Base-by-base conservation (phyloP, 2,329 filamentous ascomycete species). In the Pestalotiopsis sp. region DNA sequence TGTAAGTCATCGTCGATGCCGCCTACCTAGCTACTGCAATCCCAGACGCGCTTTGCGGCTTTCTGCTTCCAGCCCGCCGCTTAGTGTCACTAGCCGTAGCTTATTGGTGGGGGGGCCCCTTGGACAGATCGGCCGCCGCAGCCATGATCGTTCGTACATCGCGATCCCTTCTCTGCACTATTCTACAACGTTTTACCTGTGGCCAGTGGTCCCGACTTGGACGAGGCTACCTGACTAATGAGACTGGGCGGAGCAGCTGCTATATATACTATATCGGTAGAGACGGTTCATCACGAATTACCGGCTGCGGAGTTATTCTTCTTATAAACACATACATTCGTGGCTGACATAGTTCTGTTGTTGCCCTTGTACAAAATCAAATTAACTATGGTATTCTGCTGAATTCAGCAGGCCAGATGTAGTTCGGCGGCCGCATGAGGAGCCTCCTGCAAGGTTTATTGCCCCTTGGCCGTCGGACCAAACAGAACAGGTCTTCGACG, bases 341-440 rank as follows among this genome's bases (percentile, higher is more conserved):
- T 52, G 17, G 41, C 25, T 20, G 7, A 6, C 13, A 6, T 60
- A 27, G 13, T 20, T 27, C n/a, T 36, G 39, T 17, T 31, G 45
- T 31, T 60, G 17, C 23, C 17, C 36, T 39, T 31, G 36, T 31
- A 67, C 62, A 67, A 60, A 69, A 67, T 62, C 61, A 52, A 67
- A 69, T 67, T 69, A 67, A 66, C 64, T 67, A 66, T 64, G 66
- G 23, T 55, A 57, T 60, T 65, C 23, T 55, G 57, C 58, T 55
- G 64, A 55, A 7, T 20, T 52, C 45, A 70, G 68, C 71, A 71
- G 69, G 71, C 69, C 65, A 68, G 23, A 17, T 52, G 9, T 52
- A n/a, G 45, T 52, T 52, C 1, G 45, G 17, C n/a, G 45, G 45
- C 45, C n/a, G 3, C 41, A 52, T 52, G 14, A 52, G 17, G 25